Percentiles rank a stretch among this genome's conserved stretches.
Conservation (phyloP, 2,329 filamentous ascomycete genomes). For the Trichoderma cornu-damae region DNA sequence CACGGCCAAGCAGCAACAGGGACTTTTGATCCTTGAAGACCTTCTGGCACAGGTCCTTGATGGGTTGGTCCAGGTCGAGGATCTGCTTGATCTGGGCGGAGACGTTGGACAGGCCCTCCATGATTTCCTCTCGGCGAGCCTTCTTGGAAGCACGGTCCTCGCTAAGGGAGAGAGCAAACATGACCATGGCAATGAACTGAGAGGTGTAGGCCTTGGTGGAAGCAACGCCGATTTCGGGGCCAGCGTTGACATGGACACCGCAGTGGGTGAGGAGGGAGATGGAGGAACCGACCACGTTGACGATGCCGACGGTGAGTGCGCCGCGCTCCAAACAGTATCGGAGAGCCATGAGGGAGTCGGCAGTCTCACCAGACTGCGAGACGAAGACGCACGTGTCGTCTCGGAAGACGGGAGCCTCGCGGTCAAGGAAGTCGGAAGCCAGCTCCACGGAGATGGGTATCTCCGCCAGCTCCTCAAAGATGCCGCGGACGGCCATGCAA, state of each 20-base stretch:
- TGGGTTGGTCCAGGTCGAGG: constrained; percentile 82
- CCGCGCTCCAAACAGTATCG: constrained; percentile 97
- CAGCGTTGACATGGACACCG: constrained; percentile 99
- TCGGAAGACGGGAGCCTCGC: constrained; percentile 95
- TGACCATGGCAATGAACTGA: constrained; percentile 99
- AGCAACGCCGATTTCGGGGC: constrained; percentile 96
- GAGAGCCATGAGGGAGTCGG: constrained; percentile 93
- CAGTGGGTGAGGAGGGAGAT: constrained; percentile 99
- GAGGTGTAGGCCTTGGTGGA: constrained; percentile 99
- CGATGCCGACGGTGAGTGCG: constrained; percentile 93
- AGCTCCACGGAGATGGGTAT: constrained; percentile 96
- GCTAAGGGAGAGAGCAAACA: constrained; percentile 94
- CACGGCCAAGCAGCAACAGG: constrained; percentile 84
- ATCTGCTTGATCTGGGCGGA: constrained; percentile 90
- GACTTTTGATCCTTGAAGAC: constrained; percentile 98
- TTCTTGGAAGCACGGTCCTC: constrained; percentile 96
- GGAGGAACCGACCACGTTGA: constrained; percentile 97
- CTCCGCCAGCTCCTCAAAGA: constrained; percentile 96
- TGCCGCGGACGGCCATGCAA: constrained; percentile 97
- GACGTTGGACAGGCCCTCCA: constrained; percentile 82
- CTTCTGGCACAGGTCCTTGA: constrained; percentile 90
- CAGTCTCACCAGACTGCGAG: constrained; percentile 97
- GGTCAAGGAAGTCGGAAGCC: constrained; percentile 95
- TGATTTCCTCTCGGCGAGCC: constrained; percentile 88
- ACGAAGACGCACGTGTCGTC: constrained; percentile 99